These are phyloP conservation scores for Pneumocystis carinii DNA, from an alignment of 1,139 yeast genomes.

Conservation along the genomic window DNA sequence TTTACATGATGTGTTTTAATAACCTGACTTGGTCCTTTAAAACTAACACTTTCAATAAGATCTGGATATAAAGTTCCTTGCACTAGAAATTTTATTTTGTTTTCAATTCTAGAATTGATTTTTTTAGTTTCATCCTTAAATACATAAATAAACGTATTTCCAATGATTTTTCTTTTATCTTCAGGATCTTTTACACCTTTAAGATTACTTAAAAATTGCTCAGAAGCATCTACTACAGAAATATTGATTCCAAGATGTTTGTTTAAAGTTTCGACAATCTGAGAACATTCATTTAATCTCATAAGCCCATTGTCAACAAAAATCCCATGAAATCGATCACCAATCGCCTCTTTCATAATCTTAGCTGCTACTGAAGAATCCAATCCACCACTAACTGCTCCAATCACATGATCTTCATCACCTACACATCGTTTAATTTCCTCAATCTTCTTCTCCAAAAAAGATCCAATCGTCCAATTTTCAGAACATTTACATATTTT, in stretches of 20 bases:
- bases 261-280: slow-evolving; percentile 74
- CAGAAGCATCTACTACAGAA: slow-evolving; percentile 88
- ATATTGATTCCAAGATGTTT: slow-evolving; percentile 89
- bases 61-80: slow-evolving; percentile 98
- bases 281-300: slow-evolving; percentile 84
- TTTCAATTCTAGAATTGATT: slow-evolving; percentile 47
- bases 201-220: slow-evolving; percentile 69
- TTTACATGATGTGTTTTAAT: slow-evolving; percentile 85
- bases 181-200: slow-evolving; percentile 97
- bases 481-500: slow-evolving; percentile 71
- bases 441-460: slow-evolving; percentile 87
- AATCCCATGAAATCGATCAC: slow-evolving; percentile 96
- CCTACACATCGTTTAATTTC: slow-evolving; percentile 86
- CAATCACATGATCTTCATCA: slow-evolving; percentile 95
- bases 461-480: slow-evolving; percentile 97
- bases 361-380: slow-evolving; percentile 99
- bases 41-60: slow-evolving; percentile 93
- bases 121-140: slow-evolving; percentile 91
- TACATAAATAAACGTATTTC: slow-evolving; percentile 92
- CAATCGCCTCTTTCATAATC: slow-evolving; percentile 94
- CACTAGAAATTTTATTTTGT: slow-evolving; percentile 78
- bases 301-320: slow-evolving; percentile 95
- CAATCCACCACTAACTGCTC: slow-evolving; percentile 99
- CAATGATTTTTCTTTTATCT: slow-evolving; percentile 96
- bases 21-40: slow-evolving; percentile 99